A percentile compares a stretch with the other conserved stretches of the same genome.
These are phyloP conservation scores for Melanogaster broomeanus DNA, from an alignment of 768 basidiomycete species.

Conservation along the genomic window DNA sequence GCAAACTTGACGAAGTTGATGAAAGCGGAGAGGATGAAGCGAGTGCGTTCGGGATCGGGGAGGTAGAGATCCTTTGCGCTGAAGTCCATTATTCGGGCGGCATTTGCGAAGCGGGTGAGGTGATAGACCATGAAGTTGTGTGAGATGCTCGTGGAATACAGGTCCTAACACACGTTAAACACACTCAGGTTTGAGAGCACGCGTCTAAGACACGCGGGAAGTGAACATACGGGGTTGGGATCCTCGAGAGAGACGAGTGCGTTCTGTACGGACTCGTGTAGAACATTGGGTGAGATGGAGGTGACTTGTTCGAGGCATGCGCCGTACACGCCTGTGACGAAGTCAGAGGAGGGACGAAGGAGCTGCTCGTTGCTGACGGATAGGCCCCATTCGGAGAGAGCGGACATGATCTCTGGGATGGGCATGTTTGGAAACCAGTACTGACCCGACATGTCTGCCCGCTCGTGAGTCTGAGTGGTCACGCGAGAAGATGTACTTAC, in stretches of 20 bases:
- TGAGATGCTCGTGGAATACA: slow-evolving; percentile 58
- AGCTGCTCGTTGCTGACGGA: slow-evolving; percentile 69
- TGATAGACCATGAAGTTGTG: slow-evolving; percentile 71
- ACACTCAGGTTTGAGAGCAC: background rate
- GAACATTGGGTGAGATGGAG: slow-evolving; percentile 54
- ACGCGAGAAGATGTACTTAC: background rate
- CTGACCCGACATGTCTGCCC: slow-evolving; percentile 32
- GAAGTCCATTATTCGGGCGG: slow-evolving; percentile 78
- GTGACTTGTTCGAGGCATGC: slow-evolving; percentile 76
- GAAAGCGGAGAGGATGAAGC: slow-evolving; percentile 78
- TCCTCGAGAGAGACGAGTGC: slow-evolving; percentile 52
- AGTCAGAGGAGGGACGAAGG: slow-evolving; percentile 63
- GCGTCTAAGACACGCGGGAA: background rate
- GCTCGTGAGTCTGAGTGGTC: background rate
- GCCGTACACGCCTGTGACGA: slow-evolving; percentile 68
- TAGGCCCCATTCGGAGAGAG: slow-evolving; percentile 70
- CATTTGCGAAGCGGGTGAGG: slow-evolving; percentile 71
- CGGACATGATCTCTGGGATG: slow-evolving; percentile 60
- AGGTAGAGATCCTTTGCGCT: slow-evolving; percentile 69
- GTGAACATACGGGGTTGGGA: slow-evolving; percentile 52
- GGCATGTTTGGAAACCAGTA: slow-evolving; percentile 70
- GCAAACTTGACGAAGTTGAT: slow-evolving; percentile 94
- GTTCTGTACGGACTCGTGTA: slow-evolving; percentile 60
- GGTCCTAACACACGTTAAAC: slow-evolving; percentile 48
- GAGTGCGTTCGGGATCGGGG: slow-evolving; percentile 76